phyloP scores from a whole-genome alignment of 2,329 filamentous ascomycete genomes.

The Paracoccidioides brasiliensis region DNA sequence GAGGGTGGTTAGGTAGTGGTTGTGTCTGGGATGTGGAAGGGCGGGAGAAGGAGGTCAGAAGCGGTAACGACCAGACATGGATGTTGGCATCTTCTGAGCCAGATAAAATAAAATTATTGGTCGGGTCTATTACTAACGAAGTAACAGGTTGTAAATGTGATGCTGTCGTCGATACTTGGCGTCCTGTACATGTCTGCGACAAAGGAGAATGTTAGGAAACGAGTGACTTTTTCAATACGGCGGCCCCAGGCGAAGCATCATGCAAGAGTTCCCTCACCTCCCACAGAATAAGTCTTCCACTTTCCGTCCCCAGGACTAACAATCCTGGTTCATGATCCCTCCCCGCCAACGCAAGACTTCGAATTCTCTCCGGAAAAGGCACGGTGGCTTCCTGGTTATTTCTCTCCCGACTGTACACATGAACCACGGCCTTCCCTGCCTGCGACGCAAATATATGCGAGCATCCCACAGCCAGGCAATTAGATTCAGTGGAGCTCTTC shows the following conservation, averaged over 20 bases:
- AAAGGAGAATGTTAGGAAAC: not conserved
- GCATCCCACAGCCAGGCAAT: conserved; percentile 65
- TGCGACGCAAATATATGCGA: conserved; percentile 88
- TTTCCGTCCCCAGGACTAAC: conserved; percentile 66
- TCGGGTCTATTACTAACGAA: conserved; percentile 56
- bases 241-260: not conserved
- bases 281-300: conserved; percentile 81
- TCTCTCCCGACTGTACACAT: conserved; percentile 76
- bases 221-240: not conserved
- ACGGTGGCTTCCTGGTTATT: conserved; percentile 81
- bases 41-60: conserved; percentile 52
- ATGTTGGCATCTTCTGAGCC: conserved; percentile 62
- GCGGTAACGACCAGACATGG: conserved; percentile 77
- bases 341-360: conserved; percentile 58
- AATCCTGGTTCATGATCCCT: conserved; percentile 44
- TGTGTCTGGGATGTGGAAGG: conserved; percentile 28
- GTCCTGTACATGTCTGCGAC: conserved; percentile 30
- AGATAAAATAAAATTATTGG: conserved; percentile 39
- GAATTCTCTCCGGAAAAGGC: conserved; percentile 76
- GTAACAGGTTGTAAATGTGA: conserved; percentile 46
- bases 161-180: conserved; percentile 32
- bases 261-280: conserved; percentile 51
- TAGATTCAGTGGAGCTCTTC: conserved; percentile 71
- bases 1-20: conserved; percentile 47
- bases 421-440: conserved; percentile 77